Evolutionary conservation across 768 basidiomycete genomes (phyloP).

Genomic region (Tremella fuciformis): DNA sequence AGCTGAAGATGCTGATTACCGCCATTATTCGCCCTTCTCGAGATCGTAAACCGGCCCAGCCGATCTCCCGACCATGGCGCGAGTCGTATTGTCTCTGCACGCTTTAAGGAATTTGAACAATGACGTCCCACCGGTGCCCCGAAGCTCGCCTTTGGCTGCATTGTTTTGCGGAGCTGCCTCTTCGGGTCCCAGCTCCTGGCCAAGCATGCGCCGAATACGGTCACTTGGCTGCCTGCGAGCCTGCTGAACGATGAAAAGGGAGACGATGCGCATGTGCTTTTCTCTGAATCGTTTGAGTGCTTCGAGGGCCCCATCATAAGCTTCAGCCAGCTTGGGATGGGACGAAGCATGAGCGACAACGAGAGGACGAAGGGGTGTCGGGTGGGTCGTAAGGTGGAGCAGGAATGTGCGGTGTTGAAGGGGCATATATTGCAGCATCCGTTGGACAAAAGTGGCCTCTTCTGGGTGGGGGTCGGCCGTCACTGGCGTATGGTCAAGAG

Average conservation of each 20-base stretch:
- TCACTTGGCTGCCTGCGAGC: constrained; percentile 56
- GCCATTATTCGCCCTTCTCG: constrained; percentile 10
- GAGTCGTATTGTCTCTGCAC: constrained; percentile 79
- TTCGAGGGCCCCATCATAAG: constrained; percentile 74
- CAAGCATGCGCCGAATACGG: constrained; percentile 38
- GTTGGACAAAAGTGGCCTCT: constrained; percentile 68
- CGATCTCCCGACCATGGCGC: constrained; percentile 44
- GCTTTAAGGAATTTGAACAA: constrained; percentile 79
- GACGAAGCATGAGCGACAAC: constrained; percentile 51
- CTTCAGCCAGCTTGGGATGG: constrained; percentile 43
- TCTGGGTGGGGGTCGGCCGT: constrained; percentile 19
- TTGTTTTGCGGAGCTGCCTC: constrained; percentile 18
- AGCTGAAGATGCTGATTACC: no score
- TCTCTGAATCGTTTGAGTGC: constrained; percentile 81
- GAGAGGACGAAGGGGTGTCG: constrained; percentile 64
- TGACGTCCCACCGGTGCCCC: constrained; percentile 88
- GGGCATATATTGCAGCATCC: constrained; percentile 91
- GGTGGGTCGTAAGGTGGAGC: constrained; percentile 66
- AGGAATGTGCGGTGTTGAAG: constrained; percentile 72
- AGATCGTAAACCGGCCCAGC: constrained; percentile 32
- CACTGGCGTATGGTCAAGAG: constrained; percentile 10
- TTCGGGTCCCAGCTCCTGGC: constrained; percentile 14
- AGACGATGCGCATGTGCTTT: constrained; percentile 82
- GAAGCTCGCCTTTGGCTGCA: constrained; percentile 54
- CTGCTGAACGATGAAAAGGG: constrained; percentile 82